Conservation (phyloP, 2,329 filamentous ascomycete species). For the Fonsecaea pedrosoi region DNA sequence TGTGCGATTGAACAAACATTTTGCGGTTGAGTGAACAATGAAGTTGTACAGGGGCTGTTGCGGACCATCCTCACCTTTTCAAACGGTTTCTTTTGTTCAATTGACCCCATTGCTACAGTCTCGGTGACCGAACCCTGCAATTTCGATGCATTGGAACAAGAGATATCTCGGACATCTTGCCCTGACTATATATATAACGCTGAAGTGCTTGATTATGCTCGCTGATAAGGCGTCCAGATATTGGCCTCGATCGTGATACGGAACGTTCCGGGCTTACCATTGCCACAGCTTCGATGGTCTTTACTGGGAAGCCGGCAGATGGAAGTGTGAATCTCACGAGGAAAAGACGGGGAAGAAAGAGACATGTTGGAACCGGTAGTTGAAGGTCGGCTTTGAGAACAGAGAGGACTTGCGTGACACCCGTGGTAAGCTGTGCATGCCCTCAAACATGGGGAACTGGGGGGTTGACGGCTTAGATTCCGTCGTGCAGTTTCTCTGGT, state of each 20-base stretch:
- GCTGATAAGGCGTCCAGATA: not conserved
- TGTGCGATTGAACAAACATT: not conserved
- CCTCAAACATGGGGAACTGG: not conserved
- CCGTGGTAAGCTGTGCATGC: not conserved
- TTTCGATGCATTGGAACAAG: not conserved
- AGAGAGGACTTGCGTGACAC: not conserved
- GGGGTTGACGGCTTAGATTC: not conserved
- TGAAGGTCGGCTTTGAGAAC: not conserved
- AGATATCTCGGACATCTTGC: not conserved
- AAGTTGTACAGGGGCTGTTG: not conserved
- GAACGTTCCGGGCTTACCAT: not conserved
- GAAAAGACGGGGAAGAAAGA: not conserved
- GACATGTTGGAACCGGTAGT: not conserved
- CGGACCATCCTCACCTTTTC: slow-evolving; percentile 16
- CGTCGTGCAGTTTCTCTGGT: not conserved
- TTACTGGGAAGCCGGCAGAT: not conserved
- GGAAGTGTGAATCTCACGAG: not conserved
- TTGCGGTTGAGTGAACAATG: not conserved
- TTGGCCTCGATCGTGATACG: not conserved
- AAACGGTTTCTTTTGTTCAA: slow-evolving; percentile 21
- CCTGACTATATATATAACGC: not conserved
- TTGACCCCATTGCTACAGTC: slow-evolving; percentile 13
- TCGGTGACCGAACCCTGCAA: not conserved
- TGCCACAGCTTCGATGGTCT: not conserved
- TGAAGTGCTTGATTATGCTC: not conserved